A percentile compares a stretch with the other conserved stretches of the same genome.
Conservation (phyloP, 495 filamentous ascomycete species). For the Massariosphaeria phaeospora region DNA sequence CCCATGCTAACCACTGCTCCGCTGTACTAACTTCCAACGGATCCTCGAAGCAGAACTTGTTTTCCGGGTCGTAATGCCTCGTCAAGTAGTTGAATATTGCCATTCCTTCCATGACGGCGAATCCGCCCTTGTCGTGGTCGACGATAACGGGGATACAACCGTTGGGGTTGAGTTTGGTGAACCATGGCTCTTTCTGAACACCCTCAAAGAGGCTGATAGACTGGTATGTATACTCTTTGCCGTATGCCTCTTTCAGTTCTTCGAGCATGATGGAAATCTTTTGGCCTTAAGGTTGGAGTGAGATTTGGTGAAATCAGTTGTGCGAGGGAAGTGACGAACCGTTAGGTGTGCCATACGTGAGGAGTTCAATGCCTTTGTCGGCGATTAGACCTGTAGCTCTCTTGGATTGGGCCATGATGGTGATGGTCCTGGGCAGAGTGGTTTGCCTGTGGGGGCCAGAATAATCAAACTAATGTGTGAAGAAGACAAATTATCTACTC, state of each 20-base stretch:
- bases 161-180: constrained; percentile 1
- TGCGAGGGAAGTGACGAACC: not conserved
- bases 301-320: not conserved
- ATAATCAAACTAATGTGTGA: too few relatives aligned
- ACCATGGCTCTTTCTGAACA: not conserved
- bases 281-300: not conserved
- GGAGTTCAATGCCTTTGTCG: constrained; percentile 1
- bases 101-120: not conserved
- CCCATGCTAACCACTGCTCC: constrained; percentile 7
- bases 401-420: not conserved
- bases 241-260: constrained; percentile 7
- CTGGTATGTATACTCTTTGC: not conserved
- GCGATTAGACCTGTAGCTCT: not conserved
- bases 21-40: not conserved
- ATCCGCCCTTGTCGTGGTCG: not conserved
- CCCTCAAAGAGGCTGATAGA: constrained; percentile 2
- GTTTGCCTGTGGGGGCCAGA: too few relatives aligned
- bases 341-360: constrained; percentile 3
- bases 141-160: constrained; percentile 10
- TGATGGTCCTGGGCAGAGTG: too few relatives aligned
- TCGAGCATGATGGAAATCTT: constrained; percentile 10
- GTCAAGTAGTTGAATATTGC: constrained; percentile 10
- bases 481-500: too few relatives aligned
- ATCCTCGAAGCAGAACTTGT: constrained; percentile 5
- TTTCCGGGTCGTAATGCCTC: constrained; percentile 1